phyloP scores from a whole-genome alignment of 2,329 filamentous ascomycete genomes.

The Xylaria sp. region DNA sequence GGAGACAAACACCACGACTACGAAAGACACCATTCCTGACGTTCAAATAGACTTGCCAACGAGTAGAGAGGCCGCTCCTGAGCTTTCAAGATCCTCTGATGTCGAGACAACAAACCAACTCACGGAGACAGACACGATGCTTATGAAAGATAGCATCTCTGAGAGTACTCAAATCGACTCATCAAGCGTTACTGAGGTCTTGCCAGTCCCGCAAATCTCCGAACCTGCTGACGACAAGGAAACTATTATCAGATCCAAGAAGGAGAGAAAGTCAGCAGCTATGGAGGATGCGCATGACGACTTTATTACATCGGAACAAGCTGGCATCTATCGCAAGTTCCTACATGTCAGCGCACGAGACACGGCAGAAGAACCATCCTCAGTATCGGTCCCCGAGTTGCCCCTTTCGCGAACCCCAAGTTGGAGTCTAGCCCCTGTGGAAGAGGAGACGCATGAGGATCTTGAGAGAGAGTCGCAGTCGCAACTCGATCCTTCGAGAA shows the following conservation, averaged over 20 bases:
- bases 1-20: too few relatives aligned
- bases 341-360: neutral
- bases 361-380: constrained; percentile 4
- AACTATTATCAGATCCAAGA: constrained; percentile 6
- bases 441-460: constrained; percentile 46
- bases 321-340: constrained; percentile 6
- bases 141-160: constrained; percentile 2
- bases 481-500: constrained; percentile 18
- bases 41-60: too few relatives aligned
- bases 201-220: constrained; percentile 16
- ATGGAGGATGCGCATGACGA: constrained; percentile 28
- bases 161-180: constrained; percentile 35
- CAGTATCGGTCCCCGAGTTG: constrained; percentile 15
- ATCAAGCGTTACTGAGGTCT: constrained; percentile 29
- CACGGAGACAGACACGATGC: too few relatives aligned
- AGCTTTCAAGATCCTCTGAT: too few relatives aligned
- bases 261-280: constrained; percentile 17
- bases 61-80: too few relatives aligned
- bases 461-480: constrained; percentile 33
- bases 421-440: constrained; percentile 46
- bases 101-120: too few relatives aligned
- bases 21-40: too few relatives aligned
- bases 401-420: constrained; percentile 24
- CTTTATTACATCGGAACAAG: constrained; percentile 28
- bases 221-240: constrained; percentile 3